phyloP scores from a whole-genome alignment of 352 stramenopile species.

The Globisporangium nunn region DNA sequence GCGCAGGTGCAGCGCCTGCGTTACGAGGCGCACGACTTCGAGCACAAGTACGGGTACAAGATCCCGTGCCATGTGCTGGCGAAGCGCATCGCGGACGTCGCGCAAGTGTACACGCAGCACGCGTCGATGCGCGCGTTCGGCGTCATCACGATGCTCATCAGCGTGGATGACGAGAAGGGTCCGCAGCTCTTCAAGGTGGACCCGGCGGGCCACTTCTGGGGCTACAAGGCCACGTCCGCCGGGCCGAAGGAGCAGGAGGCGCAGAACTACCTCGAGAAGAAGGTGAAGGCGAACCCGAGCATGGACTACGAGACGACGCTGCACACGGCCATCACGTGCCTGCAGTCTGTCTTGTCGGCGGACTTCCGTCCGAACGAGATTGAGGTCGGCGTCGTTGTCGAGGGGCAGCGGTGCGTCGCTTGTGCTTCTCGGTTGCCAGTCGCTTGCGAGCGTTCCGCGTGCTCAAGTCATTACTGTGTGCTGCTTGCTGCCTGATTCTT shows the following conservation, averaged over 20 bases:
- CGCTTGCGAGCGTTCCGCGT: too few relatives aligned
- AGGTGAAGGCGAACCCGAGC: constrained; percentile 86
- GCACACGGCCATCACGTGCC: constrained; percentile 95
- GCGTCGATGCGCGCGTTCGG: constrained; percentile 94
- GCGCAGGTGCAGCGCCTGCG: constrained; percentile 93
- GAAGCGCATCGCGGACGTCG: constrained; percentile 96
- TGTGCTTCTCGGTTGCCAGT: constrained; percentile 1
- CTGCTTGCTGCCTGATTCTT: neutral
- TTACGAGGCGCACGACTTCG: constrained; percentile 97
- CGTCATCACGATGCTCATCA: constrained; percentile 94
- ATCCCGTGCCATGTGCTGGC: constrained; percentile 93
- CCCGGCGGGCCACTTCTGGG: constrained; percentile 97
- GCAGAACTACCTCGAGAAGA: constrained; percentile 99
- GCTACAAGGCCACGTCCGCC: constrained; percentile 90
- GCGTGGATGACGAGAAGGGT: constrained; percentile 97
- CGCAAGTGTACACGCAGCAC: constrained; percentile 94
- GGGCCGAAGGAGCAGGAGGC: constrained; percentile 98
- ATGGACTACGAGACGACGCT: constrained; percentile 93
- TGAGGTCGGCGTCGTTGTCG: constrained; percentile 68
- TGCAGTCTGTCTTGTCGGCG: constrained; percentile 95
- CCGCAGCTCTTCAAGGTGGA: constrained; percentile 98
- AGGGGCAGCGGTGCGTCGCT: constrained; percentile 69
- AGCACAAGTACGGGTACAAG: constrained; percentile 95
- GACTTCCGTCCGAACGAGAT: constrained; percentile 98
- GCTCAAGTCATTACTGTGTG: constrained; percentile 9